phyloP scores from a whole-genome alignment of 2,329 filamentous ascomycete species.

The Colletotrichum sp. region DNA sequence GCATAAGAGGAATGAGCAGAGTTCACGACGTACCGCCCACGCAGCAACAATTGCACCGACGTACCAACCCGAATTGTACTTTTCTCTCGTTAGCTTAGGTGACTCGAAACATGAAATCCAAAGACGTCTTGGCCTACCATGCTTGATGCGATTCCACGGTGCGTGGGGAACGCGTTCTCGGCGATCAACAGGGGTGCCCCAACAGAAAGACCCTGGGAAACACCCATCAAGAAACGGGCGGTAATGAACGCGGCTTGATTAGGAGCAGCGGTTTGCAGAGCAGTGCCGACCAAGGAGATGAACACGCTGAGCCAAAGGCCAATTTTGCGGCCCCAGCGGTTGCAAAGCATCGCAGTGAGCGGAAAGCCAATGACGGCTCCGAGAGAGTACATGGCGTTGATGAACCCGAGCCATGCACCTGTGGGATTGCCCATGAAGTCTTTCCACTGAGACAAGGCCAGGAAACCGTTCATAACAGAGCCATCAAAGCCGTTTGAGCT shows the following conservation, averaged over 20 bases:
- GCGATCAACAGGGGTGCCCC: constrained; percentile 36
- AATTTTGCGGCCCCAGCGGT: constrained; percentile 5
- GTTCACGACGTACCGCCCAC: constrained; percentile 19
- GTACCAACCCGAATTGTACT: constrained; percentile 23
- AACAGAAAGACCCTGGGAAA: constrained; percentile 31
- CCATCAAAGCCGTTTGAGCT: constrained; percentile 19
- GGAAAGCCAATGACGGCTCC: constrained; percentile 34
- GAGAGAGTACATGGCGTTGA: constrained; percentile 35
- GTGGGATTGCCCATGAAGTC: constrained; percentile 6
- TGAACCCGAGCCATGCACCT: constrained; percentile 7
- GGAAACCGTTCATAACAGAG: constrained; percentile 19
- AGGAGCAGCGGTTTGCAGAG: constrained; percentile 28
- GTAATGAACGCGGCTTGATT: constrained; percentile 34
- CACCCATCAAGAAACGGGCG: constrained; percentile 36
- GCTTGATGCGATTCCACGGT: constrained; percentile 19
- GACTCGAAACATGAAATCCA: background rate
- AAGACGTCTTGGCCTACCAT: background rate
- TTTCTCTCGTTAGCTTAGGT: background rate
- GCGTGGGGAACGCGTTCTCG: constrained; percentile 35
- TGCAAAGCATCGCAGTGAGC: constrained; percentile 40
- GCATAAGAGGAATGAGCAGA: background rate
- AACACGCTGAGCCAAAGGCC: constrained; percentile 8
- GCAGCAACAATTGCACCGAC: constrained; percentile 28
- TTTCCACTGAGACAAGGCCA: constrained; percentile 13
- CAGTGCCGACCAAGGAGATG: background rate